These are phyloP conservation scores for Protostelium mycophagum DNA, from an alignment of 78 protist species.

Conservation along the genomic window DNA sequence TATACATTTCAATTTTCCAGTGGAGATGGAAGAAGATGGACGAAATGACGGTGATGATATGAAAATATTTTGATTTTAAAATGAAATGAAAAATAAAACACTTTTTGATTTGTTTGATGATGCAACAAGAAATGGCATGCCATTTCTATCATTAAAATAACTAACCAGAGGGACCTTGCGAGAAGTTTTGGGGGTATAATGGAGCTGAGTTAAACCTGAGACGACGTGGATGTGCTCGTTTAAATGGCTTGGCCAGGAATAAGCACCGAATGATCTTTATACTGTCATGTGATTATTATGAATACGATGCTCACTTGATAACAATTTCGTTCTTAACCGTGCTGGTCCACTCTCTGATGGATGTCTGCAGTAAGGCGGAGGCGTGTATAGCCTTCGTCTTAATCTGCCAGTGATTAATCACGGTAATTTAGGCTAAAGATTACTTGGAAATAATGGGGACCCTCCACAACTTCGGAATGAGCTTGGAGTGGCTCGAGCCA, in stretches of 20 bases:
- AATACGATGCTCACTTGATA: neutral
- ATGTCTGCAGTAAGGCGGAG: neutral
- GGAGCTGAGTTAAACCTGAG: neutral
- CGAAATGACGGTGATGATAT: too few relatives aligned
- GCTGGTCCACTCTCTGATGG: neutral
- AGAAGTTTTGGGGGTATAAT: neutral
- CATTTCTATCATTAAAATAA: too few relatives aligned
- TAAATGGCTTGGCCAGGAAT: neutral
- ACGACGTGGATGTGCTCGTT: neutral
- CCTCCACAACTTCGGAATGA: neutral
- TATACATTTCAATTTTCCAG: too few relatives aligned
- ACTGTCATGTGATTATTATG: neutral
- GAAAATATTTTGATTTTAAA: too few relatives aligned
- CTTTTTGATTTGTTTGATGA: too few relatives aligned
- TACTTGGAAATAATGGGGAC: neutral
- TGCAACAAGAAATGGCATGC: too few relatives aligned
- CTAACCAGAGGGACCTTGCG: too few relatives aligned
- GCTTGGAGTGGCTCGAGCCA: neutral
- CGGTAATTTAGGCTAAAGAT: too few relatives aligned
- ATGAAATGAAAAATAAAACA: too few relatives aligned
- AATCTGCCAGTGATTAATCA: too few relatives aligned
- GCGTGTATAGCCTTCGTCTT: neutral
- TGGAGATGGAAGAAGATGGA: too few relatives aligned
- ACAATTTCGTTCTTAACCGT: neutral
- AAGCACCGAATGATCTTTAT: neutral